These are phyloP conservation scores for Penicillium antarcticum DNA, from an alignment of 495 filamentous ascomycete species.

Conservation along the genomic window DNA sequence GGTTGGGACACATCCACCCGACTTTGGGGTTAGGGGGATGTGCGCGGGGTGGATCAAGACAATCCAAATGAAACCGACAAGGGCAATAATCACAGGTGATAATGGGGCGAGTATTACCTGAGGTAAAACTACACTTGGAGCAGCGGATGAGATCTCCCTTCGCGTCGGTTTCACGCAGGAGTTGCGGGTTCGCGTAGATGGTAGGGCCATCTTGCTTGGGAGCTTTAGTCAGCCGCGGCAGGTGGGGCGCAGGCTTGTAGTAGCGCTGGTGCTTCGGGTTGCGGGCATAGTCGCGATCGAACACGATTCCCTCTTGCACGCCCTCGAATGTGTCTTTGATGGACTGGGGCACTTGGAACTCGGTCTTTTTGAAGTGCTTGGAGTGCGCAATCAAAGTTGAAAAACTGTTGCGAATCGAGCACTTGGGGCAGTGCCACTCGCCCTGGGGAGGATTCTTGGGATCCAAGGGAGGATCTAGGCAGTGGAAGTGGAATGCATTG, in stretches of 20 bases:
- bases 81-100: slow-evolving; percentile 81
- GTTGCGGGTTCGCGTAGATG: slow-evolving; percentile 25
- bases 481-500: slow-evolving; percentile 81
- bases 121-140: slow-evolving; percentile 60
- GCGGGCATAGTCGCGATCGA: slow-evolving; percentile 3
- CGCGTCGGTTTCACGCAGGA: slow-evolving; percentile 58
- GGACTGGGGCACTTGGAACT: slow-evolving; percentile 67
- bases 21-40: slow-evolving; percentile 63
- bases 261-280: slow-evolving; percentile 10
- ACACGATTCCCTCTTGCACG: slow-evolving; percentile 9
- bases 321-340: slow-evolving; percentile 57
- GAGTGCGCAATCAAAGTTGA: slow-evolving; percentile 54
- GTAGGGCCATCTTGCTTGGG: slow-evolving; percentile 8
- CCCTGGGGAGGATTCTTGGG: slow-evolving; percentile 60
- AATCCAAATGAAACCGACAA: slow-evolving; percentile 86
- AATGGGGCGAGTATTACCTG: slow-evolving; percentile 58
- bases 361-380: slow-evolving; percentile 60
- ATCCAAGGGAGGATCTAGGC: slow-evolving; percentile 74
- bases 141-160: slow-evolving; percentile 72
- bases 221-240: slow-evolving; percentile 29
- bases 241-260: slow-evolving; percentile 25
- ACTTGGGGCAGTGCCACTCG: slow-evolving; percentile 83
- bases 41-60: slow-evolving; percentile 78
- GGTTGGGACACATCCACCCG: slow-evolving; percentile 87
- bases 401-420: slow-evolving; percentile 57